Base-by-base conservation (phyloP, 371 early-diverging fungal species). In the Catenaria anguillulae region DNA sequence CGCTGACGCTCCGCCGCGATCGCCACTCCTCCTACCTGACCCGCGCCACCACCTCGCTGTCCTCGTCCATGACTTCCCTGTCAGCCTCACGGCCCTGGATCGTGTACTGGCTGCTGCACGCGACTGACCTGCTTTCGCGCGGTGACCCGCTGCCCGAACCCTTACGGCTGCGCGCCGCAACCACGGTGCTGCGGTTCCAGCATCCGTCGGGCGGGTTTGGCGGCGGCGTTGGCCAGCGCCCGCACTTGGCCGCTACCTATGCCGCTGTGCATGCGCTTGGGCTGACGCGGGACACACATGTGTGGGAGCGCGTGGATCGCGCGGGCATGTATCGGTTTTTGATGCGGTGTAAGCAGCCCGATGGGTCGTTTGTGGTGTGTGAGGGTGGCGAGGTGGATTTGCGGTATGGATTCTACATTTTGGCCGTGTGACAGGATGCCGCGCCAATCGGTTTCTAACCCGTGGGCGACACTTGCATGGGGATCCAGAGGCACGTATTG, bases 31-130 rank as follows among this genome's bases (percentile, higher is more conserved):
- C 76, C 33, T 90, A 76, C 66, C 63, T 87, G 1, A 66, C 63
- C 26, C 67, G 67, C 12, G 81, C 76, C 4, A 48, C 87, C 12
- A 67, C 75, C 12, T 65, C 73, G 1, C 73, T 90, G 21, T 70
- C 78, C 5, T 66, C 73, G n/a, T 77, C 78, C 68, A 87, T 82
- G 70, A 75, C 79, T 0, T 75, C 75, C 0, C 77, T 96, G 48
- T 94, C 93, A 69, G 88, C 97, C 3, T 83, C 84, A 66, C 84
- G 84, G 66, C 92, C 96, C 10, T 97, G 96, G 96, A 64, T 97
- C 17, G 68, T 81, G 2, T 93, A 87, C 68, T 97, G 96, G 96
- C 84, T 87, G 29, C 62, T 89, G 19, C 93, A 93, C 64, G 72
- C 90, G 0, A 73, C 93, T 21, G 86, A 85, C 62, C 70, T 95